Conservation (phyloP, 2,329 filamentous ascomycete species). For the Aaosphaeria arxii region DNA sequence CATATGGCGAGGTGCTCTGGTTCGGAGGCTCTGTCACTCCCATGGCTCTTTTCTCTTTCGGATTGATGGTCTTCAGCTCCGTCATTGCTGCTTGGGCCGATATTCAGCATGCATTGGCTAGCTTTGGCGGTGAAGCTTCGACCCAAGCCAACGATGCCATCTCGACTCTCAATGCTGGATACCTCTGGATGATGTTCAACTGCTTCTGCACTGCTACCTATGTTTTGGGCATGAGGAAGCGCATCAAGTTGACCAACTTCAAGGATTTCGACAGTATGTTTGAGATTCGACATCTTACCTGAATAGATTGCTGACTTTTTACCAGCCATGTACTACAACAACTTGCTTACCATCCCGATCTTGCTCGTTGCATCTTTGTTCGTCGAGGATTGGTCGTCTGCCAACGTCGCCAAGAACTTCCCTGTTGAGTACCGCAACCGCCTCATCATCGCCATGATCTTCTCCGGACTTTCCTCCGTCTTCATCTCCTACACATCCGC, state of each 20-base stretch:
- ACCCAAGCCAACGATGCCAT: slow-evolving; percentile 67
- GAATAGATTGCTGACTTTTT: slow-evolving; percentile 5
- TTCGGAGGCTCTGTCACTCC: slow-evolving; percentile 90
- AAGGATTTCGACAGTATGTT: slow-evolving; percentile 96
- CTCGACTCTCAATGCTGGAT: slow-evolving; percentile 88
- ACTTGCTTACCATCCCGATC: slow-evolving; percentile 92
- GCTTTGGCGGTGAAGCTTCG: slow-evolving; percentile 50
- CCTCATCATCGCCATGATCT: slow-evolving; percentile 83
- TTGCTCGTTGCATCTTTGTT: slow-evolving; percentile 78
- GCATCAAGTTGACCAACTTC: slow-evolving; percentile 99
- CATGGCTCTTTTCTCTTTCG: slow-evolving; percentile 88
- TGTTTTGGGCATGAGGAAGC: slow-evolving; percentile 90
- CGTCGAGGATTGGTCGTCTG: slow-evolving; percentile 86
- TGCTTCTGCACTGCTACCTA: slow-evolving; percentile 92
- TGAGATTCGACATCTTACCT: slow-evolving; percentile 12
- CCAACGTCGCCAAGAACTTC: slow-evolving; percentile 85
- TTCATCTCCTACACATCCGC: slow-evolving; percentile 99
- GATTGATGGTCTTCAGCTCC: slow-evolving; percentile 93
- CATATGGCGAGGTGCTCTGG: slow-evolving; percentile 97
- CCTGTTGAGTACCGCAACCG: slow-evolving; percentile 74
- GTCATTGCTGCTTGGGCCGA: slow-evolving; percentile 96
- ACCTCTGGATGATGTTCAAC: slow-evolving; percentile 97
- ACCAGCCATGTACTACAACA: slow-evolving; percentile 99
- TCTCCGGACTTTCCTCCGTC: slow-evolving; percentile 88
- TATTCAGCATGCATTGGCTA: slow-evolving; percentile 78